Base-by-base conservation (phyloP, 2,329 filamentous ascomycete genomes). In the Ramularia collo-cygni region DNA sequence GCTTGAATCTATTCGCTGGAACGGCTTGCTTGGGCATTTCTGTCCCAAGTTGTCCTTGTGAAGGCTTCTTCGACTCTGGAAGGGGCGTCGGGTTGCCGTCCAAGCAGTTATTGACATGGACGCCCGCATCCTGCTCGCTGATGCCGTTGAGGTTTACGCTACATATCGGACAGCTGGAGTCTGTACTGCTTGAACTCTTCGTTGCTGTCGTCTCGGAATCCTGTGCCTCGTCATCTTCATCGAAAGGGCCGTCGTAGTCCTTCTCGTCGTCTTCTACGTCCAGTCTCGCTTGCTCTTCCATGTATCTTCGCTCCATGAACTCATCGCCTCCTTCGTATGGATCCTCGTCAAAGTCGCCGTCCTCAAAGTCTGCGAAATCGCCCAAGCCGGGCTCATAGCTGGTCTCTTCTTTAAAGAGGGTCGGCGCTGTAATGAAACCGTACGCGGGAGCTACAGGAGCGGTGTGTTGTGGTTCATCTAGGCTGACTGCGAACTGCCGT, bases 61-160 rank as follows among this genome's bases (percentile, higher is more conserved):
- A n/a, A 17, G 38, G 21, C 29, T 46, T 37, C 19, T 56, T 56
- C 1, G 38, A 46, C 4, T 55, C 53, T 21, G 61, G 74, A 10
- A 83, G 54, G 2, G 81, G 74, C 31, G 78, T 74, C 4, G 83
- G 76, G 32, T 83, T 83, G 2, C 87, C 87, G 59, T 98, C 92
- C 2, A 98, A 71, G 63, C 92, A 98, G 8, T 81, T 79, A 60
- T 98, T 98, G 50, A 98, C 92, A 61, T 98, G 92, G 2, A 82
- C 66, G 5, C 83, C 84, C 8, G 81, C 83, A 52, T 90, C 77
- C 58, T 88, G 59, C 42, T 77, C 44, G 65, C 58, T 40, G 14
- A 64, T 60, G 0, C 78, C 80, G 12, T 61, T 64, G 24, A 95
- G 68, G 47, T 65, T 77, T 1, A 70, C 69, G 52, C 75, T 76